Base-by-base conservation (phyloP, 2,329 filamentous ascomycete species). In the Escovopsis weberi region DNA sequence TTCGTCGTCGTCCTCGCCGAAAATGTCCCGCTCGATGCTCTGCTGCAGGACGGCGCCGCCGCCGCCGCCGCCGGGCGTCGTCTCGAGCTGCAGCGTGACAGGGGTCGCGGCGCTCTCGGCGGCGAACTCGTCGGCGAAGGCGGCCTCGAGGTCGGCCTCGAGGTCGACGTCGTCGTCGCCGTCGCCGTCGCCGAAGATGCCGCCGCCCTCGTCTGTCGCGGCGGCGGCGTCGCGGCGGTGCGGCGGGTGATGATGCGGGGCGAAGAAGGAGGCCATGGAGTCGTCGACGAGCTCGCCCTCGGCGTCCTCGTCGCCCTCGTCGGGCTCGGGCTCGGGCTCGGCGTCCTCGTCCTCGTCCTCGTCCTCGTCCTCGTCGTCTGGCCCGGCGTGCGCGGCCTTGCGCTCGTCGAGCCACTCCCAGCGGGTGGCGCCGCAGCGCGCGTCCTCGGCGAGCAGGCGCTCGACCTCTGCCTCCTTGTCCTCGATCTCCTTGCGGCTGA, bases 381-480 rank as follows among this genome's bases (percentile, higher is more conserved):
- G 64, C 23, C 57, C 54, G 37, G 51, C 53, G 18, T 45, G 55
- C 23, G 23, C 23, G 28, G 8, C 11, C 28, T 32, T 32, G 28
- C 28, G 61, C 37, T 78, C 66, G 46, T 82, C 76, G 40, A 83
- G 65, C 53, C 82, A 67, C 54, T 86, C 78, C 52, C 75, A 82
- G 41, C 67, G 69, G 12, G 79, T 75, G 19, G 72, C 72, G 2
- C 69, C 49, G 4, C 78, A 74, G 34, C 70, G 69, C 41, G 72
- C 69, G 52, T 94, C 87, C 35, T 79, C 76, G 37, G 72, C 71
- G 4, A 93, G 68, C 32, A 94, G 65, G 37, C 80, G 72, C 48
- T 86, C 78, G 32, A 93, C 85, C 51, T 84, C 76, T 43, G 79
- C 76, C 55, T 94, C 86, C 40, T 89, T 85, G 51, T 85, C 81